These are phyloP conservation scores for Buddleja alternifolia DNA, from an alignment of 257 asterid species.

Conservation along the genomic window DNA sequence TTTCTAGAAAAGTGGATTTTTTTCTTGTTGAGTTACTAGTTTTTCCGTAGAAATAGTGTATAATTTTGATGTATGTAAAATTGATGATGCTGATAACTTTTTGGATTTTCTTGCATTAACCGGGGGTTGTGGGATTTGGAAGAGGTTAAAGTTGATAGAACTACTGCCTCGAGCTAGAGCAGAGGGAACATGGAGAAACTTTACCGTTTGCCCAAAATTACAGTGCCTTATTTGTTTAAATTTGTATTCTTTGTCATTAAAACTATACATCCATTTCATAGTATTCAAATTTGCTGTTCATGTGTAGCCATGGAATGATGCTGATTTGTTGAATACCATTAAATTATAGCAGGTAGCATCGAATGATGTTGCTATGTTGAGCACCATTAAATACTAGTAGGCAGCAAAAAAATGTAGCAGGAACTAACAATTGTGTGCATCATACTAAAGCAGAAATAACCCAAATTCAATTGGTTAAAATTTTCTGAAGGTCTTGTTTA, in stretches of 20 bases:
- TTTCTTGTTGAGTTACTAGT: neutral
- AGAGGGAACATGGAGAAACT: neutral
- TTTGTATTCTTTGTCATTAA: neutral
- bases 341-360: neutral
- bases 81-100: neutral
- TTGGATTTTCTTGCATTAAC: neutral
- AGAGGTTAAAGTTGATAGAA: neutral
- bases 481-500: neutral
- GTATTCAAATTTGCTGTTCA: neutral
- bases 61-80: neutral
- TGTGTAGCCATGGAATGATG: neutral
- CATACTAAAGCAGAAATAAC: neutral
- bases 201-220: neutral
- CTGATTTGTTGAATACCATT: neutral
- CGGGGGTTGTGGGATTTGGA: neutral
- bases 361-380: neutral
- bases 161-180: neutral
- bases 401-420: neutral
- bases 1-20: neutral
- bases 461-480: neutral
- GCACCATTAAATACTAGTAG: neutral
- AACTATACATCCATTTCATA: neutral
- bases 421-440: neutral
- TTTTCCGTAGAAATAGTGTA: conserved; percentile 11
- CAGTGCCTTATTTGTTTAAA: neutral